phyloP scores from a whole-genome alignment of 2,329 filamentous ascomycete species.

The Stylonectria norvegica region DNA sequence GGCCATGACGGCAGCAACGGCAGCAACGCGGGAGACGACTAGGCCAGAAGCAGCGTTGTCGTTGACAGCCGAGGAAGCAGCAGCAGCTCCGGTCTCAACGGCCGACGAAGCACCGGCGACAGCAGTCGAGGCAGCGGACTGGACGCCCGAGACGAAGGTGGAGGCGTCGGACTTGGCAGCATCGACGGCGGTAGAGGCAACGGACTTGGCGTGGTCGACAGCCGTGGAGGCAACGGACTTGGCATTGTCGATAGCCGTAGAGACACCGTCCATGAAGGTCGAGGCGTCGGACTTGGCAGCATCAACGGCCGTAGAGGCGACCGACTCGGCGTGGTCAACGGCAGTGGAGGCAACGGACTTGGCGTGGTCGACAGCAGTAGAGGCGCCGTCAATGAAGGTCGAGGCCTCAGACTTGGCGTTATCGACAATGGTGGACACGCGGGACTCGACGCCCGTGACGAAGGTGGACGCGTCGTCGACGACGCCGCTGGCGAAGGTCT shows the following conservation, averaged over 20 bases:
- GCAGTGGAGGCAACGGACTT: conserved; percentile 8
- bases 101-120: conserved; percentile 2
- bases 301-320: not conserved
- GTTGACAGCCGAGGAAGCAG: conserved; percentile 11
- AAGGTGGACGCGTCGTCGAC: conserved; percentile 6
- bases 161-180: conserved; percentile 1
- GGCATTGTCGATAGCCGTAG: conserved; percentile 13
- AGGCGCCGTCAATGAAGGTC: conserved; percentile 8
- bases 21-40: conserved; percentile 10
- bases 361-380: conserved; percentile 13
- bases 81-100: conserved; percentile 9
- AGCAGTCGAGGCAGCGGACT: not conserved
- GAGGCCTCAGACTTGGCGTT: conserved; percentile 7
- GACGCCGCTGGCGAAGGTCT: conserved; percentile 2
- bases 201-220: conserved; percentile 2
- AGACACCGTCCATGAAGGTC: conserved; percentile 7
- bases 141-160: conserved; percentile 3
- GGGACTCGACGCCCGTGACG: conserved; percentile 3
- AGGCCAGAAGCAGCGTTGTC: conserved; percentile 17
- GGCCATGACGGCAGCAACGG: conserved; percentile 18
- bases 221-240: conserved; percentile 9
- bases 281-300: conserved; percentile 7
- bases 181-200: not conserved
- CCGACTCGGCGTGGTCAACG: conserved; percentile 1
- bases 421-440: not conserved